phyloP scores from a whole-genome alignment of 2,329 filamentous ascomycete genomes.

The Beauveria medogensis region DNA sequence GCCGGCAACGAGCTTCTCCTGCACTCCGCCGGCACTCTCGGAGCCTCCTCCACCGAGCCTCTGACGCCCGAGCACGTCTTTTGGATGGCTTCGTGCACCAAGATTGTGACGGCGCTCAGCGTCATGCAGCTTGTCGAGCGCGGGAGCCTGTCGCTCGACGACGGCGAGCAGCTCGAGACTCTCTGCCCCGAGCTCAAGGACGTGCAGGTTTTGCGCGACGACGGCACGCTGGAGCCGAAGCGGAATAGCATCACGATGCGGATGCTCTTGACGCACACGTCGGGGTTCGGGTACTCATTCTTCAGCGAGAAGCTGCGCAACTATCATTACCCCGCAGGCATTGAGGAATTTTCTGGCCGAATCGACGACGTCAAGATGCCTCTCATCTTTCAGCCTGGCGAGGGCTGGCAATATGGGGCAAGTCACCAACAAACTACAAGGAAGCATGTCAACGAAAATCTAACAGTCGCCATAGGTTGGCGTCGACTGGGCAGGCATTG shows the following conservation, averaged over 20 bases:
- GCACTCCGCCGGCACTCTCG: slow-evolving; percentile 40
- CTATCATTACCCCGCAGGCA: slow-evolving; percentile 38
- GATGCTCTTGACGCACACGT: slow-evolving; percentile 47
- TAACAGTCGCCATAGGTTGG: slow-evolving; percentile 27
- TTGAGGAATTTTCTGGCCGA: slow-evolving; percentile 51
- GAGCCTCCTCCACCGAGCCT: slow-evolving; percentile 33
- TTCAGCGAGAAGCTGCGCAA: slow-evolving; percentile 41
- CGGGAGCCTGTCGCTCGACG: slow-evolving; percentile 39
- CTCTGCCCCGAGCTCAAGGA: slow-evolving; percentile 42
- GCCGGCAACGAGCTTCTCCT: slow-evolving; percentile 27
- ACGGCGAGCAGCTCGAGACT: slow-evolving; percentile 35
- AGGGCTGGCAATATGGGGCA: slow-evolving; percentile 53
- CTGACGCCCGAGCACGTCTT: slow-evolving; percentile 55
- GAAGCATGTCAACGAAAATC: not conserved
- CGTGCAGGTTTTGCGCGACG: slow-evolving; percentile 34
- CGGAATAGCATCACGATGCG: slow-evolving; percentile 43
- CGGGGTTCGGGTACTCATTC: slow-evolving; percentile 51
- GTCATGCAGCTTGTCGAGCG: slow-evolving; percentile 51
- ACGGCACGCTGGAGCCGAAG: slow-evolving; percentile 34
- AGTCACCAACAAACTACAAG: slow-evolving; percentile 16
- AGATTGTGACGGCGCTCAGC: slow-evolving; percentile 44
- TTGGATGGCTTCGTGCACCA: slow-evolving; percentile 51
- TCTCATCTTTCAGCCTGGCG: slow-evolving; percentile 55
- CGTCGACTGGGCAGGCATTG: slow-evolving; percentile 47
- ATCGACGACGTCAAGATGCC: slow-evolving; percentile 43